Conservation (phyloP, 2,329 filamentous ascomycete genomes). For the Colletotrichum theobromicola region DNA sequence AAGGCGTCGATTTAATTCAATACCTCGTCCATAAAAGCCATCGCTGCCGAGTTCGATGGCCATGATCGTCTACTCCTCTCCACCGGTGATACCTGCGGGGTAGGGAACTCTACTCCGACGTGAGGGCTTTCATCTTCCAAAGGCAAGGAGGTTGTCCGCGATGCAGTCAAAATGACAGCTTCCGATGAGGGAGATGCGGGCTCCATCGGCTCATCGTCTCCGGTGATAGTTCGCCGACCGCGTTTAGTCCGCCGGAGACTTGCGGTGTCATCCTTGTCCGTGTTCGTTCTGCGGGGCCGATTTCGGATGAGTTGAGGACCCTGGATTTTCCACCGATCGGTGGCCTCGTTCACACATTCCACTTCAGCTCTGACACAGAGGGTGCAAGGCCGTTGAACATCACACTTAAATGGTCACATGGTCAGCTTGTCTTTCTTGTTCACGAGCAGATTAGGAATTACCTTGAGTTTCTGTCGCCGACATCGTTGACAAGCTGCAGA, state of each 20-base stretch:
- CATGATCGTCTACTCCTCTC: not conserved
- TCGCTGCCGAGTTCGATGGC: not conserved
- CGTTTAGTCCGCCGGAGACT: not conserved
- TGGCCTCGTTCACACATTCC: not conserved
- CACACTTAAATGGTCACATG: not conserved
- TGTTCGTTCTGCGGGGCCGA: not conserved
- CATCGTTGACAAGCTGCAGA: not conserved
- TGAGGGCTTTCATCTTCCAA: not conserved
- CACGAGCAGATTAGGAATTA: not conserved
- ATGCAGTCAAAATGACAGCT: not conserved
- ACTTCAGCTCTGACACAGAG: not conserved
- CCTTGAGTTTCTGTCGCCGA: not conserved
- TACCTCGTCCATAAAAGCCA: not conserved
- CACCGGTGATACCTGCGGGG: not conserved
- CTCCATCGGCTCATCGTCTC: not conserved
- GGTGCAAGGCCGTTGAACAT: not conserved
- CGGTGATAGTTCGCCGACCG: not conserved
- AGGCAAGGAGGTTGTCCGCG: not conserved
- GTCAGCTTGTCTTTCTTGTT: not conserved
- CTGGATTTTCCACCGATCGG: not conserved
- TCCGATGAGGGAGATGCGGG: not conserved
- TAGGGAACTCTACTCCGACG: not conserved
- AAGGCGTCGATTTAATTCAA: fast-evolving
- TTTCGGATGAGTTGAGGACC: not conserved
- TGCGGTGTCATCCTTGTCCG: not conserved